Evolutionary conservation across 768 basidiomycete genomes (phyloP).

Genomic region (Russula ochroleuca): DNA sequence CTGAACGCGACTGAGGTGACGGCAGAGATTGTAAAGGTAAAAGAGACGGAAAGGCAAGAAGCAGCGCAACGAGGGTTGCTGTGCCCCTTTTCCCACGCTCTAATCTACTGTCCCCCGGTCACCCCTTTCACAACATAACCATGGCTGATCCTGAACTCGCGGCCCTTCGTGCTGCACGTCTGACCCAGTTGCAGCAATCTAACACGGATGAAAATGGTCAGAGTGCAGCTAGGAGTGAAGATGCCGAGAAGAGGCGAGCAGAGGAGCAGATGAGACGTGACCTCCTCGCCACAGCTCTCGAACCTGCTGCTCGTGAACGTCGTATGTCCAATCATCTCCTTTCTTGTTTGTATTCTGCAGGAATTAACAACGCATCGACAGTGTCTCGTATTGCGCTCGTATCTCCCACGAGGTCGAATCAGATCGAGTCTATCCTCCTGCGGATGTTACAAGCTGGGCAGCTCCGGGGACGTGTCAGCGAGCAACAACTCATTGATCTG

Average conservation of each 20-base stretch:
- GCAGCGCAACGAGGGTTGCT: conserved; percentile 27
- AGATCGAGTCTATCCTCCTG: conserved; percentile 73
- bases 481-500: conserved; percentile 77
- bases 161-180: conserved; percentile 43
- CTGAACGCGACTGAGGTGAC: conserved; percentile 5
- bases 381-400: conserved; percentile 87
- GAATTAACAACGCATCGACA: conserved; percentile 32
- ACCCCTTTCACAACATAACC: background rate
- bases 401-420: conserved; percentile 71
- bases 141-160: conserved; percentile 41
- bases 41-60: conserved; percentile 9
- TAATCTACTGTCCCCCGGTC: conserved; percentile 5
- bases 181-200: conserved; percentile 39
- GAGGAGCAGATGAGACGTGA: conserved; percentile 77
- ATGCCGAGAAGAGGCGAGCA: conserved; percentile 40
- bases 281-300: conserved; percentile 35
- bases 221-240: conserved; percentile 49
- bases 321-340: conserved; percentile 10
- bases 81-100: conserved; percentile 13
- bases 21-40: conserved; percentile 4
- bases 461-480: conserved; percentile 68
- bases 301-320: conserved; percentile 27
- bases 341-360: background rate
- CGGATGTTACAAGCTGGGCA: conserved; percentile 85
- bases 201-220: conserved; percentile 23